A percentile compares a stretch with the other conserved stretches of the same genome.
Evolutionary conservation across 108 stramenopile genomes (phyloP).

Genomic region (Schizochytrium sp.): DNA sequence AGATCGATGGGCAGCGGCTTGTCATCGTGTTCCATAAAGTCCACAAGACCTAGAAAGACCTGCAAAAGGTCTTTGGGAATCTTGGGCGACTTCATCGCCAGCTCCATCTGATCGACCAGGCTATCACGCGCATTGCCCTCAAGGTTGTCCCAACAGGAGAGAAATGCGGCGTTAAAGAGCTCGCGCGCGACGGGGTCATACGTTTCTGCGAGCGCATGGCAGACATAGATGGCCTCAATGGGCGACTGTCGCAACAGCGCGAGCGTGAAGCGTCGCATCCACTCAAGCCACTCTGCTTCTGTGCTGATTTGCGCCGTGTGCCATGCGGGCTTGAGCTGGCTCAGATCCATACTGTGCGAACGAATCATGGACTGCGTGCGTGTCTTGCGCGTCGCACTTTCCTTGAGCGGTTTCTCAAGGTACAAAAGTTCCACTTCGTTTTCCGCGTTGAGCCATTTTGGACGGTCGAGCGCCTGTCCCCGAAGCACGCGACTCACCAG

Average conservation of each 20-base stretch:
- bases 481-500: neutral
- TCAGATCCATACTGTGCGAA: conserved; percentile 46
- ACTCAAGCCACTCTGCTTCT: conserved; percentile 89
- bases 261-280: conserved; percentile 82
- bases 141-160: conserved; percentile 85
- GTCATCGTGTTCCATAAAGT: conserved; percentile 93
- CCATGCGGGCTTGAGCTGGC: conserved; percentile 72
- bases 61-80: conserved; percentile 69
- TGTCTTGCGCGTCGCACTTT: neutral
- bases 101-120: conserved; percentile 71
- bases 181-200: conserved; percentile 87
- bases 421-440: neutral
- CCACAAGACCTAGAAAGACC: conserved; percentile 83
- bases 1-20: conserved; percentile 86
- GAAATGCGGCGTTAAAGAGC: conserved; percentile 91
- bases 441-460: neutral
- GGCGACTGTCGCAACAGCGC: conserved; percentile 86
- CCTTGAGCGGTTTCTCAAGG: neutral
- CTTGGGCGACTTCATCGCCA: conserved; percentile 70
- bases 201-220: conserved; percentile 76
- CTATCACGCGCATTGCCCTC: conserved; percentile 55
- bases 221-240: conserved; percentile 70
- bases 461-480: neutral
- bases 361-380: neutral
- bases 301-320: conserved; percentile 80